Evolutionary conservation across 2,329 filamentous ascomycete genomes (phyloP).

Genomic region (Albophoma yamanashiensis): DNA sequence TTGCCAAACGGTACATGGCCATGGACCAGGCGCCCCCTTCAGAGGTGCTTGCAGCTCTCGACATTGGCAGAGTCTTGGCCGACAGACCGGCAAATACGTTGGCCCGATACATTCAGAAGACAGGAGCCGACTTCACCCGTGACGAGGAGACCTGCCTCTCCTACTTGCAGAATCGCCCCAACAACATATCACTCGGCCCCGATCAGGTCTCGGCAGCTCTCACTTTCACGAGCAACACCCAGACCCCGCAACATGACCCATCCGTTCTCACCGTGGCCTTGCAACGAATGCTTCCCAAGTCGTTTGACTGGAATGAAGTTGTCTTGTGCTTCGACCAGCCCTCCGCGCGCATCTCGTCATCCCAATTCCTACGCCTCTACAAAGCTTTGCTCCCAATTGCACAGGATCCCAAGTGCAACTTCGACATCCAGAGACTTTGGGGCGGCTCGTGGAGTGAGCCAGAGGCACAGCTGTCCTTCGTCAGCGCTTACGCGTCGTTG

Average conservation of each 20-base stretch:
- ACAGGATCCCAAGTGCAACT: slow-evolving; percentile 30
- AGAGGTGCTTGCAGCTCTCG: slow-evolving; percentile 59
- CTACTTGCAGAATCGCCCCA: slow-evolving; percentile 42
- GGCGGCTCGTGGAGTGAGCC: slow-evolving; percentile 80
- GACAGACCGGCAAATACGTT: slow-evolving; percentile 46
- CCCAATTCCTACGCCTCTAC: slow-evolving; percentile 76
- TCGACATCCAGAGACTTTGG: slow-evolving; percentile 87
- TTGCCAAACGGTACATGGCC: slow-evolving; percentile 57
- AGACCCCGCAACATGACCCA: slow-evolving; percentile 41
- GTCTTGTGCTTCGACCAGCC: slow-evolving; percentile 73
- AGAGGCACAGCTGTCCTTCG: slow-evolving; percentile 86
- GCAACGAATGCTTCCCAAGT: slow-evolving; percentile 47
- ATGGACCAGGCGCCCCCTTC: slow-evolving; percentile 56
- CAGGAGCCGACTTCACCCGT: slow-evolving; percentile 63
- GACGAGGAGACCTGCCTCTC: slow-evolving; percentile 57
- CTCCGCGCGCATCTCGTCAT: slow-evolving; percentile 61
- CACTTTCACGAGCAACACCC: slow-evolving; percentile 52
- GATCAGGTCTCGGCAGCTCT: slow-evolving; percentile 75
- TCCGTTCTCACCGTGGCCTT: slow-evolving; percentile 50
- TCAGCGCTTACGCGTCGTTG: slow-evolving; percentile 75
- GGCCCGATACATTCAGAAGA: slow-evolving; percentile 59
- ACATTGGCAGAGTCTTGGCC: slow-evolving; percentile 55
- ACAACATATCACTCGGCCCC: slow-evolving; percentile 56
- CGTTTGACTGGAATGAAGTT: slow-evolving; percentile 63
- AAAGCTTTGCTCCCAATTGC: slow-evolving; percentile 67